Evolutionary conservation across 805 yeast genomes (phyloP), one percentile per base, ranked within the genome.

Genomic region (Starmerella kuoi): DNA sequence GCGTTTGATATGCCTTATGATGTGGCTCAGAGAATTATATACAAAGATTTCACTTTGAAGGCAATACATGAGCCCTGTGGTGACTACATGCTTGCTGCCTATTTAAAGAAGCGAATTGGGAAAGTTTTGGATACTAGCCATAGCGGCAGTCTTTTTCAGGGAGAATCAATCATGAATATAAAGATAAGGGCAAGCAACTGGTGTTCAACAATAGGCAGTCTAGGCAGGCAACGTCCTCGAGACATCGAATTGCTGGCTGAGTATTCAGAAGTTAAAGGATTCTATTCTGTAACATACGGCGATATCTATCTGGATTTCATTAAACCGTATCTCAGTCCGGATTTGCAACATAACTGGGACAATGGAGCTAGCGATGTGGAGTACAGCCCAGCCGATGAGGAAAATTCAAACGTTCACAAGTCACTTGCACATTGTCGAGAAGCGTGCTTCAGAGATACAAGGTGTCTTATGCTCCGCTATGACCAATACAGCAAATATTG

Each of bases 231-330:
- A 15, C 28, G 46, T 12, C 47, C 51, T 23, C 40, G 52, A 5
- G 56, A 54, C n/a, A 44, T 44, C 18, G 52, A 49, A 38, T 35
- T 47, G 11, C 45, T 55, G 5, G 50, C 49, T 40, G 55, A 52
- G 34, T 58, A 56, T 40, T 49, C 49, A 26, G 24, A 35, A 5
- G 31, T 47, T 31, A 51, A 50, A 35, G 37, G 26, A 6, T 35
- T 31, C 17, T 41, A 37, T 8, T 42, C 56, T 17, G 28, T 47
- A 17, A 25, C 28, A 25, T 50, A 47, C 40, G 45, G 47, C 26
- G 61, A 57, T 36, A 39, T 58, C 18, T 58, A 58, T 34, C 47
- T 45, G 6, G 53, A 54, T 36, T 58, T 57, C 41, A 39, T 50
- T 26, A 51, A 46, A 36, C 52, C 51, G 14, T 48, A 38, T 32